A percentile compares a stretch with the other conserved stretches of the same genome.
Evolutionary conservation across 345 rosid genomes (phyloP).

Genomic region (Lepidium africanum): DNA sequence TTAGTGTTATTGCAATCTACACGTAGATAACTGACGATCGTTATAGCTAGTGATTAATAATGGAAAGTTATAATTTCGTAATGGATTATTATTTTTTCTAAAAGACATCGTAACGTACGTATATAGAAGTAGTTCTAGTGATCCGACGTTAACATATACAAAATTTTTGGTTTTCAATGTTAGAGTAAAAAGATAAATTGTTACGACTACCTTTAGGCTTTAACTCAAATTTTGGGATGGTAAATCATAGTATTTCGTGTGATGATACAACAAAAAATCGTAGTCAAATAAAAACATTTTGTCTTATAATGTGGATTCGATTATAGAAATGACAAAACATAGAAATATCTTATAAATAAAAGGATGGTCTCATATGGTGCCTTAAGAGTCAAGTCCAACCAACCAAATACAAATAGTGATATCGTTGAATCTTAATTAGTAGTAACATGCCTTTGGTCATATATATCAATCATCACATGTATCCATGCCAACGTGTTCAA

Average conservation of each 20-base stretch:
- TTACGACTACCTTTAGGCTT: not conserved
- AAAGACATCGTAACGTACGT: not conserved
- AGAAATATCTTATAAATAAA: not conserved
- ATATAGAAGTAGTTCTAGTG: not conserved
- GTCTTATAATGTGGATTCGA: not conserved
- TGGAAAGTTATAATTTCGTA: not conserved
- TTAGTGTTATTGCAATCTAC: not conserved
- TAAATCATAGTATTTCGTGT: not conserved
- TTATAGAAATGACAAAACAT: not conserved
- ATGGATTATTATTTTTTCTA: not conserved
- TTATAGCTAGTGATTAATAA: not conserved
- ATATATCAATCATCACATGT: constrained; percentile 17
- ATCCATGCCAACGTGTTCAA: not conserved
- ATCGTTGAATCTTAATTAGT: constrained; percentile 4
- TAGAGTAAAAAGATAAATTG: not conserved
- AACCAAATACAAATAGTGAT: not conserved
- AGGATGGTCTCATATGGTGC: constrained; percentile 2
- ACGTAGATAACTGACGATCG: not conserved
- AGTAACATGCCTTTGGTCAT: constrained; percentile 23
- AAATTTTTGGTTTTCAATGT: too few relatives aligned
- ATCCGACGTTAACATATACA: not conserved
- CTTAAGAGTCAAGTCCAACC: constrained; percentile 19
- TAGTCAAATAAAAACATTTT: not conserved
- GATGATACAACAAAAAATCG: not conserved
- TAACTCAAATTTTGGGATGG: not conserved